These are phyloP conservation scores for Quercus rubra DNA, from an alignment of 306 rosid species.

Conservation along the genomic window DNA sequence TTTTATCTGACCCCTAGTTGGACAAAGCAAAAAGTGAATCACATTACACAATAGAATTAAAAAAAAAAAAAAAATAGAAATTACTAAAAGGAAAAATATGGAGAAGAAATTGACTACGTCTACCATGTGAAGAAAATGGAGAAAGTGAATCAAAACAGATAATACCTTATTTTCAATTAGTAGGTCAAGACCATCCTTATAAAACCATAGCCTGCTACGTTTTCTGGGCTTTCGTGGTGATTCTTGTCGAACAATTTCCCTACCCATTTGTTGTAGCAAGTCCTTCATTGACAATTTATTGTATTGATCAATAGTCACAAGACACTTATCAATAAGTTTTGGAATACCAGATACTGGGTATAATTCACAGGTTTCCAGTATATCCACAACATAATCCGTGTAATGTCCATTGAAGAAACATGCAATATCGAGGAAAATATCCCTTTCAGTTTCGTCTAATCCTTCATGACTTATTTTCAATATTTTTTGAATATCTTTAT, in stretches of 20 bases:
- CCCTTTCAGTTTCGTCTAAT: too few species aligned
- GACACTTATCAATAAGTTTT: background rate
- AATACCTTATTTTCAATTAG: background rate
- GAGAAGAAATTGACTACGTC: too few species aligned
- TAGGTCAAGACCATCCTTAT: constrained; percentile 9
- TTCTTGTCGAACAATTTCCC: constrained; percentile 13
- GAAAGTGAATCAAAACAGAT: too few species aligned
- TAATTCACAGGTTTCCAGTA: background rate
- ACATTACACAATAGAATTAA: background rate
- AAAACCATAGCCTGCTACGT: constrained; percentile 23
- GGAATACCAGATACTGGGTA: background rate
- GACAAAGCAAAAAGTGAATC: background rate
- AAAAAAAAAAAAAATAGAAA: background rate
- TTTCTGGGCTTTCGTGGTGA: background rate
- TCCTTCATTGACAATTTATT: constrained; percentile 10
- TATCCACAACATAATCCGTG: background rate
- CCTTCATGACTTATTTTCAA: too few species aligned
- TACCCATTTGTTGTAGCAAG: constrained; percentile 26
- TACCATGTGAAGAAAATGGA: too few species aligned
- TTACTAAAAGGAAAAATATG: too few species aligned
- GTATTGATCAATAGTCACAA: too few species aligned
- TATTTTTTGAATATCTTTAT: background rate
- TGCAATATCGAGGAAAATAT: background rate
- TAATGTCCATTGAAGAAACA: constrained; percentile 5
- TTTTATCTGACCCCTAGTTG: constrained; percentile 23